Evolutionary conservation across 148 eudicot species (phyloP).

Genomic region (Selenicereus undatus): DNA sequence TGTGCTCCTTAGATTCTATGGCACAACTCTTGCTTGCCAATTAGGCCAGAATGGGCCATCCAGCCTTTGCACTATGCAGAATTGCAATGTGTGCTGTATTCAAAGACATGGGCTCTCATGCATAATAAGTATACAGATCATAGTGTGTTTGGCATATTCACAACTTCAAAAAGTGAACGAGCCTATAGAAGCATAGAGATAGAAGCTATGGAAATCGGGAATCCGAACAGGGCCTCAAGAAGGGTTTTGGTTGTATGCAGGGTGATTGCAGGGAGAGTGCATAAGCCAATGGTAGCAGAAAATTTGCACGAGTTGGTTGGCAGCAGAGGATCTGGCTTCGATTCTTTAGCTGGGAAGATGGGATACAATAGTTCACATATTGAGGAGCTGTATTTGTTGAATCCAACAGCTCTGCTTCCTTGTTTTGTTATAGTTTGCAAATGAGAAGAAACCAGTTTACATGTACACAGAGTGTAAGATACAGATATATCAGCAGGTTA

Average conservation of each 20-base stretch:
- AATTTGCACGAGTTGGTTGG: no score
- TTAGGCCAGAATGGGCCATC: constrained; percentile 49
- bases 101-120: constrained; percentile 43
- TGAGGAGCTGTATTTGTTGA: no score
- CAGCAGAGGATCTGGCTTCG: no score
- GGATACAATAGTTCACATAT: no score
- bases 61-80: constrained; percentile 46
- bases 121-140: constrained; percentile 18
- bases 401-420: no score
- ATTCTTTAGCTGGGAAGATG: no score
- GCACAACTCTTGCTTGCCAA: constrained; percentile 54
- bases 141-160: constrained; percentile 48
- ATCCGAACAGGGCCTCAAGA: constrained; percentile 3
- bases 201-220: not conserved
- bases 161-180: constrained; percentile 50
- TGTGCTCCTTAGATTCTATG: constrained; percentile 31
- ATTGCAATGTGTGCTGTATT: constrained; percentile 19
- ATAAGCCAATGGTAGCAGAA: no score
- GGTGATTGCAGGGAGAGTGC: no score
- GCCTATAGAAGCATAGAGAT: constrained; percentile 41
- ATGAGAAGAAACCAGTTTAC: no score
- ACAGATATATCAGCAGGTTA: no score
- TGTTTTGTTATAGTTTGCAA: no score
- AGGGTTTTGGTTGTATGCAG: constrained; percentile 7
- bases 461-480: no score